Conservation (phyloP, 2,329 filamentous ascomycete species). For the Calonectria montana region DNA sequence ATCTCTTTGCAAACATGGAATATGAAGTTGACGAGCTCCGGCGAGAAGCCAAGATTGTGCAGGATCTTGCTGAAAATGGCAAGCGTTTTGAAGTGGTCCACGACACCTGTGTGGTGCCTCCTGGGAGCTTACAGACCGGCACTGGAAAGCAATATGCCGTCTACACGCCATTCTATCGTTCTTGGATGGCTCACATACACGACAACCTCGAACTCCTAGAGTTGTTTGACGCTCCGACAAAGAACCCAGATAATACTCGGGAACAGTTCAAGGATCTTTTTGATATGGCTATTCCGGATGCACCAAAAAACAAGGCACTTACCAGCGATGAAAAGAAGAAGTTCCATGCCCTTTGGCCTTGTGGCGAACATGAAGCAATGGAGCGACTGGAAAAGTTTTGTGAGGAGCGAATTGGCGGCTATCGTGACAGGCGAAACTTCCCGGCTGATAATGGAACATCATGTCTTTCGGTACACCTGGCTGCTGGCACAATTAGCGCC, state of each 20-base stretch:
- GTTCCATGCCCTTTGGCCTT: conserved; percentile 74
- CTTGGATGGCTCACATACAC: conserved; percentile 81
- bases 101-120: conserved; percentile 85
- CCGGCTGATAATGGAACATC: conserved; percentile 73
- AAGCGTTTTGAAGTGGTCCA: conserved; percentile 79
- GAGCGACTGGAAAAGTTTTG: conserved; percentile 75
- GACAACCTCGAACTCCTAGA: conserved; percentile 75
- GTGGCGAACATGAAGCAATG: conserved; percentile 79
- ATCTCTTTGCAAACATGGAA: conserved; percentile 86
- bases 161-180: conserved; percentile 83
- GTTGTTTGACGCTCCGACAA: conserved; percentile 61
- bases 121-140: conserved; percentile 74
- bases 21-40: conserved; percentile 93
- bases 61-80: conserved; percentile 68
- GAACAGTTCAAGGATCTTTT: conserved; percentile 68
- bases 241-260: conserved; percentile 49
- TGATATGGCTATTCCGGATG: conserved; percentile 66
- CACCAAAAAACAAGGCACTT: conserved; percentile 73
- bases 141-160: conserved; percentile 84
- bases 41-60: conserved; percentile 76
- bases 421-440: conserved; percentile 74
- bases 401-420: conserved; percentile 69
- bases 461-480: conserved; percentile 76
- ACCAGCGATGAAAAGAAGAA: conserved; percentile 67
- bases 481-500: conserved; percentile 75